These are phyloP conservation scores for Podospora tetraspora DNA, from an alignment of 495 filamentous ascomycete genomes.

Conservation along the genomic window DNA sequence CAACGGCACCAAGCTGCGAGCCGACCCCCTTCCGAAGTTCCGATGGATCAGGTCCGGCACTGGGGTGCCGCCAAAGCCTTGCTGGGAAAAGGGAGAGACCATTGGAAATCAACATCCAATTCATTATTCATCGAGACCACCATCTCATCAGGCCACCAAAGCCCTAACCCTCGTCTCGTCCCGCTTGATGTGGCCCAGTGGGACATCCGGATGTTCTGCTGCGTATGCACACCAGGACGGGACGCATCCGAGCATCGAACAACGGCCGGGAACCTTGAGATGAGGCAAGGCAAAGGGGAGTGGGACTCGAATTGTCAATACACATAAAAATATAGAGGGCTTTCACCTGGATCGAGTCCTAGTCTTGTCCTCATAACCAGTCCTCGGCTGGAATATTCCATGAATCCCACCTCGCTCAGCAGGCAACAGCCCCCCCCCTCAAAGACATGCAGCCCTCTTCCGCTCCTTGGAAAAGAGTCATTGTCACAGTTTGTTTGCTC, in stretches of 20 bases:
- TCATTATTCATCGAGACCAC: not conserved
- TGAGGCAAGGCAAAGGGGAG: not conserved
- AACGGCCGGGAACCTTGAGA: not conserved
- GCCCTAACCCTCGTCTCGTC: not conserved
- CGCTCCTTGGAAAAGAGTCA: not conserved
- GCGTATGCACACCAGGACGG: no score
- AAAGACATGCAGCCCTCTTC: not conserved
- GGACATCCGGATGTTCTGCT: not conserved
- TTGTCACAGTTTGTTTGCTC: not conserved
- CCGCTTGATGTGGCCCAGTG: not conserved
- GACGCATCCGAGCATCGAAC: not conserved
- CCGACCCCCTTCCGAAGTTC: not conserved
- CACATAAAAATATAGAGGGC: not conserved
- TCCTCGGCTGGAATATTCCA: not conserved
- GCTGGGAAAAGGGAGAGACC: not conserved
- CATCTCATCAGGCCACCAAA: not conserved
- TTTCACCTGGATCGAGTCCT: not conserved
- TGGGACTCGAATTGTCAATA: not conserved
- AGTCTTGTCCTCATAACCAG: not conserved
- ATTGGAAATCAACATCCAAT: not conserved
- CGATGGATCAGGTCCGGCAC: not conserved
- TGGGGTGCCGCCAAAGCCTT: not conserved
- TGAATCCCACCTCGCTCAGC: not conserved
- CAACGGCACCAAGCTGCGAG: not conserved
- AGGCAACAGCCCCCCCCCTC: not conserved